These are phyloP conservation scores for Camellia granthamiana DNA, from an alignment of 148 eudicot species.

Conservation along the genomic window DNA sequence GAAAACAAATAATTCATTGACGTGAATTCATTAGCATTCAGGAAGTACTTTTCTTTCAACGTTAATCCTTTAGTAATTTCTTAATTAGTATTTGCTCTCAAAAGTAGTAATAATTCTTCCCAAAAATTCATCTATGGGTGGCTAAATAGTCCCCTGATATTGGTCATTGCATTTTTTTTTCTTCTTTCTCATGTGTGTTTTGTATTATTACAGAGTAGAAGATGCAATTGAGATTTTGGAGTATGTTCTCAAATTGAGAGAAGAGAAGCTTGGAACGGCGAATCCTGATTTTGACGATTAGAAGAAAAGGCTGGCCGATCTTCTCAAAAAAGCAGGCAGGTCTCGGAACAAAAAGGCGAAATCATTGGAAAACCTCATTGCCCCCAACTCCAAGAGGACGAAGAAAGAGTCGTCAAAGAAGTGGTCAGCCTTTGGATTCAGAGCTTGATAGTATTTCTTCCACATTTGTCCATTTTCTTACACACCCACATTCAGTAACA, in stretches of 20 bases:
- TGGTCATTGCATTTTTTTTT: background rate
- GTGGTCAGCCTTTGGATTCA: slow-evolving; percentile 88
- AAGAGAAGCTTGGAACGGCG: slow-evolving; percentile 97
- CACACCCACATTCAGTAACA: slow-evolving; percentile 25
- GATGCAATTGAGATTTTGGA: slow-evolving; percentile 98
- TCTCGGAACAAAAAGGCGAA: slow-evolving; percentile 81
- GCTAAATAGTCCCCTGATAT: background rate
- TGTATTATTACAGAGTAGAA: slow-evolving; percentile 59
- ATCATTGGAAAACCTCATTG: slow-evolving; percentile 88
- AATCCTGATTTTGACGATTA: slow-evolving; percentile 92
- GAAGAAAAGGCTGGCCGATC: slow-evolving; percentile 85
- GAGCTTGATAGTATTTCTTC: slow-evolving; percentile 40
- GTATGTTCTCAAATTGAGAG: slow-evolving; percentile 87
- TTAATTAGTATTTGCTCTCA: background rate
- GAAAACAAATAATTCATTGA: no score
- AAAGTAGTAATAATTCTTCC: background rate
- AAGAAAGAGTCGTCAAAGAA: slow-evolving; percentile 79
- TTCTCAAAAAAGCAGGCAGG: slow-evolving; percentile 90
- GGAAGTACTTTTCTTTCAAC: background rate
- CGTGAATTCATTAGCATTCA: background rate
- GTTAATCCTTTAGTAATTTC: no score
- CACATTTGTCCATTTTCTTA: slow-evolving; percentile 16
- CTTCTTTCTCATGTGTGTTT: background rate
- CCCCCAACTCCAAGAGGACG: slow-evolving; percentile 79
- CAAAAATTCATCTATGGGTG: background rate